A percentile compares a stretch with the other conserved stretches of the same genome.
phyloP scores from a whole-genome alignment of 495 filamentous ascomycete genomes.

The Penicillium diatomitis region DNA sequence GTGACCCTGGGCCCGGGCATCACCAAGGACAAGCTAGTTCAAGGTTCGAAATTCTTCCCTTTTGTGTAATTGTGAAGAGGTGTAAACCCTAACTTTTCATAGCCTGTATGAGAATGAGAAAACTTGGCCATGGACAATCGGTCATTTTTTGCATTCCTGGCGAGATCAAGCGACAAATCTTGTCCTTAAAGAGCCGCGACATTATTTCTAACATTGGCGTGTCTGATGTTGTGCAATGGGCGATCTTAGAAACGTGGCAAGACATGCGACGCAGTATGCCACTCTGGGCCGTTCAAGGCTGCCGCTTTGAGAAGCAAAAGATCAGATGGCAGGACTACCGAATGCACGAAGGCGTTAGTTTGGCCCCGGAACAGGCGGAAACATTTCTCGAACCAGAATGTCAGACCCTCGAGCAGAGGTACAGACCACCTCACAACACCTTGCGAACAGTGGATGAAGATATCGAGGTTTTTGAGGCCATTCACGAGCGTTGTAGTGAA shows the following conservation, averaged over 20 bases:
- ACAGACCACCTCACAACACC: conserved; percentile 12
- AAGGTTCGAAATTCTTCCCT: conserved; percentile 44
- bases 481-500: conserved; percentile 31
- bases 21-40: conserved; percentile 64
- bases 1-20: conserved; percentile 60
- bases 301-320: conserved; percentile 29
- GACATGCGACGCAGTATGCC: conserved; percentile 37
- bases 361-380: conserved; percentile 21
- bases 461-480: conserved; percentile 9
- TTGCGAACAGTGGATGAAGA: neutral
- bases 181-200: conserved; percentile 23
- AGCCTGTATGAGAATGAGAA: conserved; percentile 63
- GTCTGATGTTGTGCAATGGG: conserved; percentile 54
- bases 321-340: conserved; percentile 8
- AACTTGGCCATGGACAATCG: conserved; percentile 52
- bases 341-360: neutral
- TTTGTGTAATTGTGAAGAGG: neutral
- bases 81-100: neutral
- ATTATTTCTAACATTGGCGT: too few species aligned
- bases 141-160: conserved; percentile 47
- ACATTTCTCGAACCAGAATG: conserved; percentile 41
- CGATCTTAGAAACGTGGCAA: conserved; percentile 46
- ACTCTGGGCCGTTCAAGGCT: conserved; percentile 53
- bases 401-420: conserved; percentile 35
- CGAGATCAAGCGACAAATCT: conserved; percentile 40